Evolutionary conservation across 257 asterid species (phyloP).

Genomic region (Solanum clarkiae): DNA sequence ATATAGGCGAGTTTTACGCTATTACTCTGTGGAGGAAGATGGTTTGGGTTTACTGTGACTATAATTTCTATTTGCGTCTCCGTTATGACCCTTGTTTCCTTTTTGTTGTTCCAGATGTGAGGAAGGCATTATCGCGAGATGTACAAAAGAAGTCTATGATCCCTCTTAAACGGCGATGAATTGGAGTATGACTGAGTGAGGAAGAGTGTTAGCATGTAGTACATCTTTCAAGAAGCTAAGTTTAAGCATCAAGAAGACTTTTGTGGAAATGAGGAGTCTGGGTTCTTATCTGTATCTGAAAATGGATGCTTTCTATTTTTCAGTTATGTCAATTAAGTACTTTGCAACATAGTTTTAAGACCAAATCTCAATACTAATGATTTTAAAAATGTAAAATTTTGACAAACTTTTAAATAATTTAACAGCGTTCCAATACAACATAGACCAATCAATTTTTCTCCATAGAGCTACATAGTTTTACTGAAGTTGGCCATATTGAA

Average conservation of each 20-base stretch:
- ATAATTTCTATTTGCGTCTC: not conserved
- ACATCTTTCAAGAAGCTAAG: not conserved
- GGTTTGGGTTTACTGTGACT: constrained; percentile 48
- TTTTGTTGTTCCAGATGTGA: constrained; percentile 50
- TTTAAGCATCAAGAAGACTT: not conserved
- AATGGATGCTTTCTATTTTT: not conserved
- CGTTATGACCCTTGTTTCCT: not conserved
- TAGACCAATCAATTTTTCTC: too few species aligned
- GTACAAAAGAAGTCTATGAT: constrained; percentile 78
- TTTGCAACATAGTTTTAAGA: not conserved
- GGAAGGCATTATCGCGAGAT: constrained; percentile 91
- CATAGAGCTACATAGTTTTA: too few species aligned
- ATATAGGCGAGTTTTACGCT: constrained; percentile 84
- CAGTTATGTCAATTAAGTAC: not conserved
- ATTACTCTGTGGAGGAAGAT: constrained; percentile 97
- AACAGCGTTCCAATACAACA: too few species aligned
- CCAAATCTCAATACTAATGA: too few species aligned
- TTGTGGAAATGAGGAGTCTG: not conserved
- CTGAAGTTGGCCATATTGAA: too few species aligned
- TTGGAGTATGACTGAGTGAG: constrained; percentile 68
- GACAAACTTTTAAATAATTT: too few species aligned
- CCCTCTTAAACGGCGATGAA: constrained; percentile 90
- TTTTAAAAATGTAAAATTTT: too few species aligned
- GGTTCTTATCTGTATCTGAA: not conserved
- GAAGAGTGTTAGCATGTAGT: not conserved